Base-by-base conservation (phyloP, 2,329 filamentous ascomycete species). In the Talaromyces amestolkiae region DNA sequence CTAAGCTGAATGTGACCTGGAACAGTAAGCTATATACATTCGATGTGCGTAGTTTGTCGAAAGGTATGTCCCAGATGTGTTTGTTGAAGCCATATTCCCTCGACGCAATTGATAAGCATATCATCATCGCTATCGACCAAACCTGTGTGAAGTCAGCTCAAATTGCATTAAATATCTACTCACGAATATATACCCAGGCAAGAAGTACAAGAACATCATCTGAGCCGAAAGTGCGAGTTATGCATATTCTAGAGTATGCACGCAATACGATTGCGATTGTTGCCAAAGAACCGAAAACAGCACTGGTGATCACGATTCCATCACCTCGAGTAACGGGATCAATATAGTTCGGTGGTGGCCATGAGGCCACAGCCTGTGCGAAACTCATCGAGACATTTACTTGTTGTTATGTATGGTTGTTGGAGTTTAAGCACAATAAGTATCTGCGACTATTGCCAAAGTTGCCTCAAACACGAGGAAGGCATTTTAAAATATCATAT, bases 281-380 rank as follows among this genome's bases (percentile, higher is more conserved):
- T 1, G 79, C 77, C 3, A 83, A 54, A 6, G 68, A 69, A 27
- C 79, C 71, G 39, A 81, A 73, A 3, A 81, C 66, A 4, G 80
- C 69, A 27, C 80, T 77, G 6, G 81, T 72, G 31, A 82, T 74
- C 11, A 83, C 72, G 22, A 79, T 77, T 47, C 70, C 77, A 69
- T 79, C 77, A n/a, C 80, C 81, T 66, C 80, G 77, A 37, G 77
- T 80, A 13, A 73, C 73, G 8, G 83, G 83, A 67, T 84, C 70
- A 59, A 77, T 66, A 68, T 82, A 80, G 68, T 85, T 84, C 8
- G 83, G 79, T 43, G 61, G 69, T 9, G 83, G 83, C 82, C 81
- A 84, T 6, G 61, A 54, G 60, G 60, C 60, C 60, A 53, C 45
- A 17, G 39, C 51, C 47, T 62, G 45, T 37, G 51, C 45, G 24